Evolutionary conservation across 106 monocot genomes (phyloP).

Genomic region (Acanthochlamys bracteata): DNA sequence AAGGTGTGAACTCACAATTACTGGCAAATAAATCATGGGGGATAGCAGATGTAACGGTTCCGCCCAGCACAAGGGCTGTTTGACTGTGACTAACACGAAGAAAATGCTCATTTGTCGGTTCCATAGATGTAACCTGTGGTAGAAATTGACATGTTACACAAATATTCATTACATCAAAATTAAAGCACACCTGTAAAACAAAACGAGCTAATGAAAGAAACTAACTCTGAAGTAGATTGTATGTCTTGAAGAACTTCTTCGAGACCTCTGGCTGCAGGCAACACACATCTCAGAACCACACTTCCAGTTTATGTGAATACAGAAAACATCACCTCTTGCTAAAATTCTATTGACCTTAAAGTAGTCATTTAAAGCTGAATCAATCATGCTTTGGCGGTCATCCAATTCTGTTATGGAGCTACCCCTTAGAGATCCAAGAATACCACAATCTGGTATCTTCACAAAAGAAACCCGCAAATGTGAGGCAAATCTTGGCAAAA

Average conservation of each 20-base stretch:
- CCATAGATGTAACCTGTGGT: conserved; percentile 68
- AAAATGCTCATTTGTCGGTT: conserved; percentile 58
- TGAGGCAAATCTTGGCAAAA: conserved; percentile 77
- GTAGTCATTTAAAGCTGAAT: conserved; percentile 61
- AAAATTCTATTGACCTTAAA: conserved; percentile 75
- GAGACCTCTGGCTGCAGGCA: conserved; percentile 33
- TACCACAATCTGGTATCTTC: conserved; percentile 68
- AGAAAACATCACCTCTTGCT: conserved; percentile 79
- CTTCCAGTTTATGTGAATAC: conserved; percentile 55
- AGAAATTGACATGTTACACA: background rate
- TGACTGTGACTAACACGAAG: conserved; percentile 53
- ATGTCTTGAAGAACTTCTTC: conserved; percentile 20
- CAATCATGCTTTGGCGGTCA: conserved; percentile 78
- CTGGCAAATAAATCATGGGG: conserved; percentile 52
- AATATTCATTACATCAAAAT: too few species aligned
- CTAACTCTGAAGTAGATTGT: conserved; percentile 86
- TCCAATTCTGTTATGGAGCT: conserved; percentile 43
- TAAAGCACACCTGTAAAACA: too few species aligned
- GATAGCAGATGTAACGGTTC: conserved; percentile 63
- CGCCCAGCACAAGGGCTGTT: conserved; percentile 81
- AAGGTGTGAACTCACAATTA: conserved; percentile 26
- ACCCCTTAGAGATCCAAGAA: conserved; percentile 54
- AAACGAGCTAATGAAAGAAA: background rate
- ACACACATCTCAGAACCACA: conserved; percentile 68
- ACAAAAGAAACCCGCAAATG: conserved; percentile 83